Percentiles rank a stretch among this genome's conserved stretches.
phyloP scores from a whole-genome alignment of 495 filamentous ascomycete species.

The Acidiella bohemica region DNA sequence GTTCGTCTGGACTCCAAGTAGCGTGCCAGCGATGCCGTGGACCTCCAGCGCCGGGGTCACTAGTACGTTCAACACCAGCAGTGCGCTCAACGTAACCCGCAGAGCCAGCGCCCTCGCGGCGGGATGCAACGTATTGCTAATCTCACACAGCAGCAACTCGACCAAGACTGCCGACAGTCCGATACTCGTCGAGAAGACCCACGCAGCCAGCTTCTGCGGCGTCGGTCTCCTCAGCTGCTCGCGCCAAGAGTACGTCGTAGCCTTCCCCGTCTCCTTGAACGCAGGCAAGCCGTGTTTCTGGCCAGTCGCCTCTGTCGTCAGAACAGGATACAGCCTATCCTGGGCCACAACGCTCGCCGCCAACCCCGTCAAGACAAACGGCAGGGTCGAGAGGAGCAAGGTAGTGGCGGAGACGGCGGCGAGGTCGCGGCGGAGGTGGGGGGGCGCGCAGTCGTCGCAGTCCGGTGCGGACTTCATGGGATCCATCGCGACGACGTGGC shows the following conservation, averaged over 20 bases:
- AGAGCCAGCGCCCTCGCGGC: constrained; percentile 47
- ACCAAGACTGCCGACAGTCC: constrained; percentile 59
- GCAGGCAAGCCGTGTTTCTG: constrained; percentile 39
- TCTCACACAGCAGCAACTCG: constrained; percentile 65
- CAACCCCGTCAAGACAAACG: constrained; percentile 53
- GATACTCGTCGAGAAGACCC: constrained; percentile 57
- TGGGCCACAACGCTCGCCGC: constrained; percentile 43
- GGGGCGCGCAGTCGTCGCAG: constrained; percentile 33
- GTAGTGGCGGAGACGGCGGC: constrained; percentile 21
- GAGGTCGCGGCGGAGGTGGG: constrained; percentile 20
- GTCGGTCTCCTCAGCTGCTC: constrained; percentile 13
- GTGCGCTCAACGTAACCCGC: constrained; percentile 46
- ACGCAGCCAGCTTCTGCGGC: constrained; percentile 35
- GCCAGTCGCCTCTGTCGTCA: constrained; percentile 31
- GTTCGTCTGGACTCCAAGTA: constrained; percentile 45
- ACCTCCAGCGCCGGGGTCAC: constrained; percentile 61
- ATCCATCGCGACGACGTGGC: neutral
- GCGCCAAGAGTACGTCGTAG: constrained; percentile 1
- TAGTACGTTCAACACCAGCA: constrained; percentile 53
- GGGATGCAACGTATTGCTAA: constrained; percentile 53
- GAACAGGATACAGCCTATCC: constrained; percentile 50
- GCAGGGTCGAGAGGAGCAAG: constrained; percentile 36
- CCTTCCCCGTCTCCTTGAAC: constrained; percentile 24
- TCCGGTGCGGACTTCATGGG: constrained; percentile 25
- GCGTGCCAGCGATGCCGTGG: constrained; percentile 37